Base-by-base conservation (phyloP, 345 rosid genomes). In the Adansonia digitata region DNA sequence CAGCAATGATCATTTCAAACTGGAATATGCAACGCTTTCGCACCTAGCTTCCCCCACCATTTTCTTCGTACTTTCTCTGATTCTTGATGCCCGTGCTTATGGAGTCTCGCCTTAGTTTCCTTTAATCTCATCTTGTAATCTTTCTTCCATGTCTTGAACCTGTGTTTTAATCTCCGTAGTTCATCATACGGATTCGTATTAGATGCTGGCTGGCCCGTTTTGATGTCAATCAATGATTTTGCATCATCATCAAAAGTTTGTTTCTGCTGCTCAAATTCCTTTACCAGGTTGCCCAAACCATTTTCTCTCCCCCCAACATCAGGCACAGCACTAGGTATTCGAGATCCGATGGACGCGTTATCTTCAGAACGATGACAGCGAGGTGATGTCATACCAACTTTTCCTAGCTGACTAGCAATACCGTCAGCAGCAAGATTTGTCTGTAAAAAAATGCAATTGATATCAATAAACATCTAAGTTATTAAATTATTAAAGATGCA, bases 101-200 rank as follows among this genome's bases (percentile, higher is more conserved):
- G 87, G 53, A 93, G 82, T 82, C 88, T 88, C 74, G 77, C 82
- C 77, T 88, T 95, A 7, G 89, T 75, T 64, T 90, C 97, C 79
- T 85, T 85, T 76, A 94, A 79, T 82, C 90, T 85, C 62, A 78
- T 80, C 84, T 89, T 94, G 82, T 90, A 94, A 68, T 90, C 97
- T 81, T 91, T 94, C 87, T 90, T 94, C 98, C 98, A 94, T 31
- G 85, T 61, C 84, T 90, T 91, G 71, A 94, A 93, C 71, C 85
- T 81, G 29, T 39, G 72, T 83, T 84, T 95, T 80, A 95, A 68
- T 71, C 85, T 91, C 80, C 88, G 74, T 31, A 90, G 84, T 77
- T 91, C 97, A 46, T 85, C 92, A 37, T 81, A 90, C 31, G 94
- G 86, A 49, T 83, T 84, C 48, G 53, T 69, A 37, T 78, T 73